Evolutionary conservation across 2,329 filamentous ascomycete species (phyloP).

Genomic region (Gaeumannomyces tritici): DNA sequence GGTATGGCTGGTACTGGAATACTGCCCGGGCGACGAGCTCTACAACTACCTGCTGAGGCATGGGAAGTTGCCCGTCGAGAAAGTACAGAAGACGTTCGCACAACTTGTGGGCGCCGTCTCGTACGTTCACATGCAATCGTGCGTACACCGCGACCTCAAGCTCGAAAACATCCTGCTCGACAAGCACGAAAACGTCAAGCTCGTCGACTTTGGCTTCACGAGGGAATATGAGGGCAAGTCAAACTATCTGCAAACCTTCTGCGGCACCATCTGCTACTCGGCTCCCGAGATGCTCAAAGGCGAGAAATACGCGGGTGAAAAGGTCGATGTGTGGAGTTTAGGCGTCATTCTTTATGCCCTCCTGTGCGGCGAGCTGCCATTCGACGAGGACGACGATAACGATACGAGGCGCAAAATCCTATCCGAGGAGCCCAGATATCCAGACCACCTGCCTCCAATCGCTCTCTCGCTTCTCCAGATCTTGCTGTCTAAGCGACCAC

Average conservation of each 20-base stretch:
- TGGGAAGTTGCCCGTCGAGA: constrained; percentile 72
- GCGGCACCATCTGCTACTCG: constrained; percentile 94
- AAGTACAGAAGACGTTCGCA: constrained; percentile 91
- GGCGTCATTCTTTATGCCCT: constrained; percentile 79
- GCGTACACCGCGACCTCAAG: constrained; percentile 93
- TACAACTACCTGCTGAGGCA: constrained; percentile 91
- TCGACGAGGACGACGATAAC: constrained; percentile 91
- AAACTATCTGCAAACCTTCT: constrained; percentile 94
- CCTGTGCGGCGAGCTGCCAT: constrained; percentile 78
- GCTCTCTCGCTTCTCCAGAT: constrained; percentile 67
- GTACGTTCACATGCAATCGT: constrained; percentile 91
- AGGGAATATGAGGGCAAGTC: constrained; percentile 92
- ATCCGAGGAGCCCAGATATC: constrained; percentile 75
- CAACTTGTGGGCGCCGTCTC: constrained; percentile 91
- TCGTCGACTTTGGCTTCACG: constrained; percentile 97
- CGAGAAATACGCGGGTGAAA: constrained; percentile 95
- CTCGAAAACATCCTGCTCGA: constrained; percentile 94
- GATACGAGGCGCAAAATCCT: constrained; percentile 79
- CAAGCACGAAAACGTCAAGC: constrained; percentile 93
- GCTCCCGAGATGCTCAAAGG: constrained; percentile 98
- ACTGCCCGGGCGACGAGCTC: constrained; percentile 91
- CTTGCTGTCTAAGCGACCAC: constrained; percentile 82
- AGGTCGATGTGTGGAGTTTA: constrained; percentile 93
- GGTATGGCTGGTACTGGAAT: constrained; percentile 96
- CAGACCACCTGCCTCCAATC: constrained; percentile 67